Conservation (phyloP, 2,329 filamentous ascomycete genomes). For the Curvularia lunata region DNA sequence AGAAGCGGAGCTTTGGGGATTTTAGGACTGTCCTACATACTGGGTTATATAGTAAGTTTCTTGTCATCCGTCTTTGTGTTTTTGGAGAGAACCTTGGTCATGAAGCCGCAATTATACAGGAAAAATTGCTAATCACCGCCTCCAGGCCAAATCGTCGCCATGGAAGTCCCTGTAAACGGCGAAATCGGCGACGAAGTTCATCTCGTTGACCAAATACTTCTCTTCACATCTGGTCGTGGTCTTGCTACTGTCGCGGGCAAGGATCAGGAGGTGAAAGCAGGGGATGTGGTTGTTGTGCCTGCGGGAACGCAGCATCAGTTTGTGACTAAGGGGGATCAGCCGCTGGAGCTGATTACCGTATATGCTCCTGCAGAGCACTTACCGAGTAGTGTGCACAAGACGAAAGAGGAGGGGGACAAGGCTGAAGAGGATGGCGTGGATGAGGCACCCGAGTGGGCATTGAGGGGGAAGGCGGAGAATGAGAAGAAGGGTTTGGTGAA, state of each 20-base stretch:
- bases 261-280: slow-evolving; percentile 62
- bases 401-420: slow-evolving; percentile 67
- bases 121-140: background rate
- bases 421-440: slow-evolving; percentile 67
- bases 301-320: slow-evolving; percentile 72
- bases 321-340: slow-evolving; percentile 65
- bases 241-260: slow-evolving; percentile 65
- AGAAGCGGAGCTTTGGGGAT: slow-evolving; percentile 62
- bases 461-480: slow-evolving; percentile 64
- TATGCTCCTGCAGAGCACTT: slow-evolving; percentile 69
- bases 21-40: slow-evolving; percentile 69
- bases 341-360: slow-evolving; percentile 67
- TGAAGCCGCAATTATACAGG: background rate
- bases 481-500: slow-evolving; percentile 63
- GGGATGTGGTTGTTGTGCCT: slow-evolving; percentile 66
- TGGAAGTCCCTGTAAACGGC: slow-evolving; percentile 68
- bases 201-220: slow-evolving; percentile 68
- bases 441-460: slow-evolving; percentile 66
- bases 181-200: slow-evolving; percentile 72
- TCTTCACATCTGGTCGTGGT: slow-evolving; percentile 66
- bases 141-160: slow-evolving; percentile 63
- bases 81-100: background rate
- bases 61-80: background rate
- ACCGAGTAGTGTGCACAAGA: slow-evolving; percentile 64
- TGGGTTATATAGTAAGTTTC: slow-evolving; percentile 57